Conservation (phyloP, 768 basidiomycete genomes). For the Termitomyces sp. region DNA sequence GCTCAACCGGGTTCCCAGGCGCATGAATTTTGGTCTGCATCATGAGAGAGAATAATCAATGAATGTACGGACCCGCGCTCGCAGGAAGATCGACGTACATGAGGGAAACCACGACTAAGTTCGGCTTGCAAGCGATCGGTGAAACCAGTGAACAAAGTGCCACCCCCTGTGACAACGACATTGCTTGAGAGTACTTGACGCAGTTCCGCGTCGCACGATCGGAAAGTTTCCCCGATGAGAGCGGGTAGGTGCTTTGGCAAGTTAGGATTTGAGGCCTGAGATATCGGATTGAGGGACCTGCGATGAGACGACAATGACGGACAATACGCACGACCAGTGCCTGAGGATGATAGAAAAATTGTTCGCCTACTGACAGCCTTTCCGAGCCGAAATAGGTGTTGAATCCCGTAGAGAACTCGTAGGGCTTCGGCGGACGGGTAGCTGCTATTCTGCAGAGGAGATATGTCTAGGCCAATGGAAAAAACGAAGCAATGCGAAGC, state of each 20-base stretch:
- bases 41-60: not conserved
- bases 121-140: slow-evolving; percentile 79
- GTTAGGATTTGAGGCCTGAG: slow-evolving; percentile 51
- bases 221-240: slow-evolving; percentile 72
- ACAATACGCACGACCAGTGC: slow-evolving; percentile 41
- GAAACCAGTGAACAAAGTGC: slow-evolving; percentile 81
- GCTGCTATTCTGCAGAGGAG: slow-evolving; percentile 44
- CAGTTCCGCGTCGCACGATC: slow-evolving; percentile 86
- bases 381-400: slow-evolving; percentile 78
- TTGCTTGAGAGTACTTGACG: slow-evolving; percentile 88
- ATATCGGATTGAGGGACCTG: not conserved
- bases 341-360: slow-evolving; percentile 75
- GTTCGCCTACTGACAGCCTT: slow-evolving; percentile 80
- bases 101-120: slow-evolving; percentile 66
- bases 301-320: not conserved
- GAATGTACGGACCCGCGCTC: not conserved
- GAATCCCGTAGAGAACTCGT: slow-evolving; percentile 96
- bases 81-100: slow-evolving; percentile 46
- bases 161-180: slow-evolving; percentile 94
- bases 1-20: slow-evolving; percentile 84
- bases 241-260: slow-evolving; percentile 72
- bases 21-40: slow-evolving; percentile 83
- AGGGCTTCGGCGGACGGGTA: slow-evolving; percentile 55
- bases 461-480: not conserved
- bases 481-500: slow-evolving; percentile 16